Evolutionary conservation across 495 filamentous ascomycete genomes (phyloP).

Genomic region (Letharia lupina): DNA sequence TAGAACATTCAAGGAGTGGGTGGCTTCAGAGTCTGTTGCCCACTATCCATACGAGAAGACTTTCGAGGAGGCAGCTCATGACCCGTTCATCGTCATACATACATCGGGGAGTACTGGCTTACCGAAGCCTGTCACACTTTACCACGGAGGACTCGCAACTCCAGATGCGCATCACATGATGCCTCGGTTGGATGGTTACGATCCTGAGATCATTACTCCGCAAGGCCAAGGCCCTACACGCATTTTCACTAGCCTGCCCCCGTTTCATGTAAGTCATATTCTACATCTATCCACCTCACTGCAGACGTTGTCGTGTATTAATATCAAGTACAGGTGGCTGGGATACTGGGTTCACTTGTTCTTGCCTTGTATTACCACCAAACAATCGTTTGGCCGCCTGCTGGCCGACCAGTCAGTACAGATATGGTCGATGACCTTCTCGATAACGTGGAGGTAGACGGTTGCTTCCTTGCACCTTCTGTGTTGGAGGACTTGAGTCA

Average conservation of each 20-base stretch:
- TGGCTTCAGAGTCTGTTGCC: conserved; percentile 19
- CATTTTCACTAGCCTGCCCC: conserved; percentile 31
- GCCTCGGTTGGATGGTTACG: conserved; percentile 24
- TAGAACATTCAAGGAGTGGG: conserved; percentile 26
- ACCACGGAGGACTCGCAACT: conserved; percentile 40
- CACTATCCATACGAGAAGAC: conserved; percentile 31
- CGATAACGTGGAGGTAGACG: conserved; percentile 26
- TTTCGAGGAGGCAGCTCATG: conserved; percentile 35
- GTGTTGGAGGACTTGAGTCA: conserved; percentile 32
- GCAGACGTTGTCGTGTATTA: neutral
- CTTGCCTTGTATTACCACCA: conserved; percentile 26
- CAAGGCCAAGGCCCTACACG: conserved; percentile 23
- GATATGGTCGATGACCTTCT: conserved; percentile 26
- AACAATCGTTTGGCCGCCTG: conserved; percentile 28
- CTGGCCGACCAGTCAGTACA: conserved; percentile 26
- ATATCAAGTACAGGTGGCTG: conserved; percentile 26
- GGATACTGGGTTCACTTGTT: conserved; percentile 28
- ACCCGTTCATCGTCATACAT: conserved; percentile 44
- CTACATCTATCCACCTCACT: neutral
- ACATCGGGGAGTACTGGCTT: conserved; percentile 54
- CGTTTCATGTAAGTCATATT: conserved; percentile 28
- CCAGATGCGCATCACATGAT: conserved; percentile 32
- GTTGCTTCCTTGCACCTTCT: conserved; percentile 30
- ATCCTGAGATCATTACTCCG: conserved; percentile 18
- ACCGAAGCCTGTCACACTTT: conserved; percentile 45